Evolutionary conservation across 169 alveolate species (phyloP).

Genomic region (Plasmodium knowlesi): DNA sequence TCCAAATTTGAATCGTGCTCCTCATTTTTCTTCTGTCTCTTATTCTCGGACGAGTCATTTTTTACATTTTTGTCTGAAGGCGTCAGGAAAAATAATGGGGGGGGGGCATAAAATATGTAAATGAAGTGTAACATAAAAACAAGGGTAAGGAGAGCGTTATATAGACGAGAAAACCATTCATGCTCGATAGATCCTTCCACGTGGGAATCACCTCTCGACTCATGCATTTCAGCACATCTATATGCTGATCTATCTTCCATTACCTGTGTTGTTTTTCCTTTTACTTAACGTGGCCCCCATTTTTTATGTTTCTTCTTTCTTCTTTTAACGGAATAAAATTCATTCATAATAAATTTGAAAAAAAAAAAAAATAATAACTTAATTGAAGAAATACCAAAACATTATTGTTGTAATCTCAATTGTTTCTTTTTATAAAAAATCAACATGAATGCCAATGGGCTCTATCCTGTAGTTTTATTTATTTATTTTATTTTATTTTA

Average conservation of each 20-base stretch:
- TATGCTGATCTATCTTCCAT: neutral
- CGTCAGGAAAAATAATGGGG: neutral
- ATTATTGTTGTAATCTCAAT: neutral
- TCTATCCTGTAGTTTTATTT: neutral
- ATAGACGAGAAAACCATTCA: neutral
- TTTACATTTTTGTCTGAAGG: conserved; percentile 35
- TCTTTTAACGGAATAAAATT: conserved; percentile 36
- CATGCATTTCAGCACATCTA: neutral
- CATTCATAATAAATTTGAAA: conserved; percentile 42
- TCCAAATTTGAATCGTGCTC: conserved; percentile 69
- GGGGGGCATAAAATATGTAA: neutral
- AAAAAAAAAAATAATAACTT: neutral
- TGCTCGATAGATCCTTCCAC: neutral
- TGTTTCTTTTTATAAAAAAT: neutral
- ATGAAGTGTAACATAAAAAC: neutral
- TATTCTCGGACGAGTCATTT: conserved; percentile 52
- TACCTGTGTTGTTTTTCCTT: conserved; percentile 61
- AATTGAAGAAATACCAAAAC: neutral
- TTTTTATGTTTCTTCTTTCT: conserved; percentile 32
- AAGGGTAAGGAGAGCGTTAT: neutral
- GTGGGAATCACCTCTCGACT: neutral
- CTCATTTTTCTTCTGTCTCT: conserved; percentile 58
- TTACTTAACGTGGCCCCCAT: conserved; percentile 63
- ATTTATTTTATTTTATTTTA: too few relatives aligned
- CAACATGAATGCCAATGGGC: neutral